Conservation (phyloP, 805 yeast species). For the Priceomyces melissophilus region DNA sequence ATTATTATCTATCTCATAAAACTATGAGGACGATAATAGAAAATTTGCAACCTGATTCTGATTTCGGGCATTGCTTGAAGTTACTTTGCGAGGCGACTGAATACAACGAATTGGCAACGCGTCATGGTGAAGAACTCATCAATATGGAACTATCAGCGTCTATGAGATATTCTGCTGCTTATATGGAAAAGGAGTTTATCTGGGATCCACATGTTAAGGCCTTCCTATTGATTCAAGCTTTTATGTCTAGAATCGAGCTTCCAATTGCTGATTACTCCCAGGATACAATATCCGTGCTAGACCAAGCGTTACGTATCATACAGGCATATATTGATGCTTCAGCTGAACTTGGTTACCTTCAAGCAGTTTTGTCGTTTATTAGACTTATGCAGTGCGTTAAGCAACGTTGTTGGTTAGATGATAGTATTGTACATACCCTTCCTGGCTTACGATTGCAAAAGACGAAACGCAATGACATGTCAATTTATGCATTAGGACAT, state of each 20-base stretch:
- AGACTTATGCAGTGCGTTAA: constrained; percentile 80
- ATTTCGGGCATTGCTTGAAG: constrained; percentile 62
- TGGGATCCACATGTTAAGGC: constrained; percentile 90
- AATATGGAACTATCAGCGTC: constrained; percentile 79
- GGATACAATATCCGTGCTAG: constrained; percentile 89
- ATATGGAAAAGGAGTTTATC: constrained; percentile 56
- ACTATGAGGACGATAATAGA: constrained; percentile 70
- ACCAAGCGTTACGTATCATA: constrained; percentile 88
- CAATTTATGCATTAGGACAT: constrained; percentile 42
- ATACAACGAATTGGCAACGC: constrained; percentile 82
- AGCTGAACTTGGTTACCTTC: constrained; percentile 72
- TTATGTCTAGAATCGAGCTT: constrained; percentile 64
- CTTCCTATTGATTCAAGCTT: constrained; percentile 68
- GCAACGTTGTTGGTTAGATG: constrained; percentile 85
- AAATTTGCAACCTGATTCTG: constrained; percentile 43
- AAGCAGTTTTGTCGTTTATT: constrained; percentile 60
- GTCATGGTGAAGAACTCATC: constrained; percentile 88
- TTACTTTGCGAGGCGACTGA: constrained; percentile 65
- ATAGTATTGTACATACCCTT: constrained; percentile 56
- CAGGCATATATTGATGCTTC: constrained; percentile 92
- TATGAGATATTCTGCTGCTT: constrained; percentile 61
- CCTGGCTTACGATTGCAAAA: constrained; percentile 41
- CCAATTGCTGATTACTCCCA: constrained; percentile 95
- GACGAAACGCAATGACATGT: background rate
- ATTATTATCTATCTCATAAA: constrained; percentile 87